Evolutionary conservation across 2,329 filamentous ascomycete species (phyloP), one percentile per base, ranked within the genome.

Genomic region (Byssothecium circinans): DNA sequence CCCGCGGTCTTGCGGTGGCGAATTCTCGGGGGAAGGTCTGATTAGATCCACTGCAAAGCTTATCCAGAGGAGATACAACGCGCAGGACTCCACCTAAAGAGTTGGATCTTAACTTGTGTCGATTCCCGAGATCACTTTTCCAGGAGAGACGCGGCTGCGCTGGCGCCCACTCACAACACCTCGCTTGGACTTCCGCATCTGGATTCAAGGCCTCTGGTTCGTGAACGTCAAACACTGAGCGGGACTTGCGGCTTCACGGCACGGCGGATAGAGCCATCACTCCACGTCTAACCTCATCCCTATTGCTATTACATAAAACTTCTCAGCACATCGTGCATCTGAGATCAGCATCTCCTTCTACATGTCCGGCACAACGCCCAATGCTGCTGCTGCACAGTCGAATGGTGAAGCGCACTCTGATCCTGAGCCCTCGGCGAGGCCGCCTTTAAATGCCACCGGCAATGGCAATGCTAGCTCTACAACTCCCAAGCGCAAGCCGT

Each of bases 401-500:
- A 34, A 19, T 37, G 42, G 39, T 41, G 42, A 43, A 36, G 55
- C 37, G 47, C 57, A 47, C 47, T 53, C 38, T 40, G 22, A 41
- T 22, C 40, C 39, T 43, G 17, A 29, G 15, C 49, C 35, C 45
- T 41, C 29, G 55, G 56, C 25, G 10, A 27, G 30, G 8, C 23
- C 32, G 19, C 29, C 22, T 15, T 38, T n/a, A 7, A 37, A 37
- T n/a, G 35, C 10, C 4, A 17, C 11, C 32, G 32, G 29, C 43
- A 45, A 52, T 7, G 58, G 53, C 14, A 57, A 52, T 30, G 59
- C 56, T 43, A 45, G 51, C 15, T 52, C 48, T 20, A 25, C 58
- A 8, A 64, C 65, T 8, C 62, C 64, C 2, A 61, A 43, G 37
- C 47, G 36, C 20, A 40, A 40, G 11, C 15, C 43, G 1, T 41